A percentile compares a stretch with the other conserved stretches of the same genome.
Evolutionary conservation across 2,329 filamentous ascomycete species (phyloP).

Genomic region (Tolypocladium guangdongense): DNA sequence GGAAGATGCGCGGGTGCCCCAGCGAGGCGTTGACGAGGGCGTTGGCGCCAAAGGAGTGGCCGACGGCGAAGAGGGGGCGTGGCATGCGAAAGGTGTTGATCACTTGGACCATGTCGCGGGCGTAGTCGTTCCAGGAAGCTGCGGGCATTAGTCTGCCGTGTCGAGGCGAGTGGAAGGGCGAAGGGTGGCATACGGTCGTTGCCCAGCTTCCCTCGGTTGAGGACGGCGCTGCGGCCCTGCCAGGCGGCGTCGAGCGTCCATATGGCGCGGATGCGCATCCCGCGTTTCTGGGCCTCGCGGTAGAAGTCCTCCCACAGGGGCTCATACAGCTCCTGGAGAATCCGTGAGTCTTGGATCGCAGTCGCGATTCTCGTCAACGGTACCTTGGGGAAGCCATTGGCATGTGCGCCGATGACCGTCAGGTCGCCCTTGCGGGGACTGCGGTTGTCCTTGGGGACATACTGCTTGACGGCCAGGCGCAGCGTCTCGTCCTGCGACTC

Average conservation of each 20-base stretch:
- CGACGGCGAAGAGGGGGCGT: constrained; percentile 71
- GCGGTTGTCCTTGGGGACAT: constrained; percentile 63
- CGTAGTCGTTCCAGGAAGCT: constrained; percentile 80
- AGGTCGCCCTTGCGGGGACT: constrained; percentile 62
- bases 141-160: constrained; percentile 1
- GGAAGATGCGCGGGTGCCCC: constrained; percentile 71
- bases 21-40: constrained; percentile 62
- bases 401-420: constrained; percentile 78
- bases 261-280: constrained; percentile 65
- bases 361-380: no score
- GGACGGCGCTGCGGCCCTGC: constrained; percentile 66
- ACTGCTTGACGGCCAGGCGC: constrained; percentile 73
- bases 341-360: background rate
- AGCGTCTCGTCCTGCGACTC: constrained; percentile 65
- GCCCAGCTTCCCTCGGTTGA: constrained; percentile 68
- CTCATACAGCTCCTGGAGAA: constrained; percentile 71
- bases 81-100: constrained; percentile 75
- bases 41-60: constrained; percentile 79
- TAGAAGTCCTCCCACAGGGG: constrained; percentile 81
- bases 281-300: constrained; percentile 40
- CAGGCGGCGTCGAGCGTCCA: constrained; percentile 88
- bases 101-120: constrained; percentile 74
- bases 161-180: background rate
- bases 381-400: constrained; percentile 88
- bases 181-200: constrained; percentile 59